Conservation (phyloP, 139 green algal species). For the Trebouxia sp. region DNA sequence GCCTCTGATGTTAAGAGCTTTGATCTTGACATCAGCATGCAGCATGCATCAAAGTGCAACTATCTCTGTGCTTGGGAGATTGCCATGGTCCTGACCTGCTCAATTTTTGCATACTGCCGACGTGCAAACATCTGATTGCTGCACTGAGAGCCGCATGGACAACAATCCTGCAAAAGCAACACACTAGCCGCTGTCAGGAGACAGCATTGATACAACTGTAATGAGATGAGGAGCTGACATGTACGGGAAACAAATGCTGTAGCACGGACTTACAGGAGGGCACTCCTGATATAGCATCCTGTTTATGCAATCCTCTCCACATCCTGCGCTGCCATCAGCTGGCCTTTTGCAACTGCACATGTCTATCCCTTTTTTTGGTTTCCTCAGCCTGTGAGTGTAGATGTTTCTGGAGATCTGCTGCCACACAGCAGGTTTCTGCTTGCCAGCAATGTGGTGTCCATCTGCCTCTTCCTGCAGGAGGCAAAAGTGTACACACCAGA, state of each 20-base stretch:
- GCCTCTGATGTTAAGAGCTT: too few relatives aligned
- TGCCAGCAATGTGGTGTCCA: neutral
- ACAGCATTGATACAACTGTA: too few relatives aligned
- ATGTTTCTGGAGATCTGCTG: conserved; percentile 82
- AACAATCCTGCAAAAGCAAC: conserved; percentile 74
- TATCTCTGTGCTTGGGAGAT: too few relatives aligned
- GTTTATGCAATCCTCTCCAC: conserved; percentile 93
- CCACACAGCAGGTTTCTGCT: conserved; percentile 71
- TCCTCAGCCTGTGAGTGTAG: conserved; percentile 76
- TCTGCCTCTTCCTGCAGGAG: neutral
- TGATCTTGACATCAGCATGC: too few relatives aligned
- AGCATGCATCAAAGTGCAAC: too few relatives aligned
- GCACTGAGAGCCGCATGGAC: conserved; percentile 87
- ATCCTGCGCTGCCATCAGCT: conserved; percentile 65
- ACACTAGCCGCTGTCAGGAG: neutral
- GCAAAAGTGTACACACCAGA: neutral
- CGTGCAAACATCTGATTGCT: conserved; percentile 92
- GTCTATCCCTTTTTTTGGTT: conserved; percentile 87
- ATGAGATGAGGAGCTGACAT: neutral
- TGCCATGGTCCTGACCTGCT: conserved; percentile 71
- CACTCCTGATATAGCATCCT: conserved; percentile 94
- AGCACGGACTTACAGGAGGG: conserved; percentile 54
- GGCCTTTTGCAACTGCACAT: conserved; percentile 84
- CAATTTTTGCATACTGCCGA: conserved; percentile 79
- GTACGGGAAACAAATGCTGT: neutral